Conservation (phyloP, 2,329 filamentous ascomycete species). For the Aspergillus caelatus region DNA sequence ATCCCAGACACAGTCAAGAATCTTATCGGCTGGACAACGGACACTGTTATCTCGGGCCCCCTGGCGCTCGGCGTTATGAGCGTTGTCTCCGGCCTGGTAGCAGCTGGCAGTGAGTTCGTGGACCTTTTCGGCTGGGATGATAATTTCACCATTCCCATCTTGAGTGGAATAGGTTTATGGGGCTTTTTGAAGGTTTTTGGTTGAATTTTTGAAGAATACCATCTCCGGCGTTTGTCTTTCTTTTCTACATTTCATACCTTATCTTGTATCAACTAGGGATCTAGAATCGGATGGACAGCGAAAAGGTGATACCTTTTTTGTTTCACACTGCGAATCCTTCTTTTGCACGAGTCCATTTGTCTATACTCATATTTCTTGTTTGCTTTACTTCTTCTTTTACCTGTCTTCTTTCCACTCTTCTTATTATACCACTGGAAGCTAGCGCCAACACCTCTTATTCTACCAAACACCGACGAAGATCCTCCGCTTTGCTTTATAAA, state of each 20-base stretch:
- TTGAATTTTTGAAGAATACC: conserved; percentile 19
- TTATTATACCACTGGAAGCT: neutral
- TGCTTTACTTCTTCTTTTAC: neutral
- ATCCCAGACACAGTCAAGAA: conserved; percentile 65
- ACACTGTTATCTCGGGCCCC: conserved; percentile 67
- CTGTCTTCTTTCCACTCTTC: neutral
- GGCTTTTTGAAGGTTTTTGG: conserved; percentile 88
- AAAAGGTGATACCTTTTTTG: neutral
- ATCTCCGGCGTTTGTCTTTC: conserved; percentile 3
- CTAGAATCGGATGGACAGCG: neutral
- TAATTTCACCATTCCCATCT: conserved; percentile 91
- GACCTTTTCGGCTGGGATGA: conserved; percentile 96
- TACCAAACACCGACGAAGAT: neutral
- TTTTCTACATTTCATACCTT: neutral
- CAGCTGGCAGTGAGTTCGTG: conserved; percentile 84
- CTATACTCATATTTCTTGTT: neutral
- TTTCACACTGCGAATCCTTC: neutral
- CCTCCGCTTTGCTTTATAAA: neutral
- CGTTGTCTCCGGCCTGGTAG: conserved; percentile 83
- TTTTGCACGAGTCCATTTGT: neutral
- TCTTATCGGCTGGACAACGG: conserved; percentile 62
- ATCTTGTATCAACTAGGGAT: neutral
- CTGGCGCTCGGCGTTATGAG: conserved; percentile 79
- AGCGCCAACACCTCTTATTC: neutral
- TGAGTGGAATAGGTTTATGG: conserved; percentile 88